Evolutionary conservation across 768 basidiomycete genomes (phyloP).

Genomic region (Termitomyces sp.): DNA sequence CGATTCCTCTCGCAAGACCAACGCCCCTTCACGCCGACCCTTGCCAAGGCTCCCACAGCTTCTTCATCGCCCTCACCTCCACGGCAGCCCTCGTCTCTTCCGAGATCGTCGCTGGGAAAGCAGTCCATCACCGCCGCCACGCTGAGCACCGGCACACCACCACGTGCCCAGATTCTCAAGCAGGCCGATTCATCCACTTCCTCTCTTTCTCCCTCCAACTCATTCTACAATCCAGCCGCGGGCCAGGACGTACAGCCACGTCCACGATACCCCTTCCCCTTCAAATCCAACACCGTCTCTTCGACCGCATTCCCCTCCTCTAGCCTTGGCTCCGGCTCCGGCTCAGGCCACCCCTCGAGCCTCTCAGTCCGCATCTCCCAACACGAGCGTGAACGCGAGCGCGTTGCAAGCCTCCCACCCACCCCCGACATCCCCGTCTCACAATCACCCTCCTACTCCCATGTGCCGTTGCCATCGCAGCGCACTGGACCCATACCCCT

Average conservation of each 20-base stretch:
- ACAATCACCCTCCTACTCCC: constrained; percentile 1
- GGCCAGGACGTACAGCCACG: constrained; percentile 5
- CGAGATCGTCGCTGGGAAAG: constrained; percentile 3
- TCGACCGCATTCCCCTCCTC: constrained; percentile 9
- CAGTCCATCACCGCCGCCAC: constrained; percentile 6
- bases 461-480: background rate
- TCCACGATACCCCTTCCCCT: constrained; percentile 19
- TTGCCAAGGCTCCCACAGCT: constrained; percentile 50
- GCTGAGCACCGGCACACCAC: background rate
- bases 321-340: constrained; percentile 5
- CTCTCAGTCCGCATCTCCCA: constrained; percentile 4
- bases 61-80: constrained; percentile 23
- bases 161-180: constrained; percentile 11
- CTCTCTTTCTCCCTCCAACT: constrained; percentile 16
- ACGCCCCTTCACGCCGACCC: constrained; percentile 66
- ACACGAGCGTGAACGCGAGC: constrained; percentile 7
- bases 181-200: constrained; percentile 13
- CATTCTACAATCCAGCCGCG: constrained; percentile 11
- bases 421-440: background rate
- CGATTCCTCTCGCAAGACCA: constrained; percentile 67
- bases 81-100: constrained; percentile 15
- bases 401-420: constrained; percentile 7
- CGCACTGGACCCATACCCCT: background rate
- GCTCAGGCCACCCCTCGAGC: constrained; percentile 6
- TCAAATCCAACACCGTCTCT: constrained; percentile 25